These are phyloP conservation scores for Neonectria coccinea DNA, from an alignment of 2,329 filamentous ascomycete genomes.

Conservation along the genomic window DNA sequence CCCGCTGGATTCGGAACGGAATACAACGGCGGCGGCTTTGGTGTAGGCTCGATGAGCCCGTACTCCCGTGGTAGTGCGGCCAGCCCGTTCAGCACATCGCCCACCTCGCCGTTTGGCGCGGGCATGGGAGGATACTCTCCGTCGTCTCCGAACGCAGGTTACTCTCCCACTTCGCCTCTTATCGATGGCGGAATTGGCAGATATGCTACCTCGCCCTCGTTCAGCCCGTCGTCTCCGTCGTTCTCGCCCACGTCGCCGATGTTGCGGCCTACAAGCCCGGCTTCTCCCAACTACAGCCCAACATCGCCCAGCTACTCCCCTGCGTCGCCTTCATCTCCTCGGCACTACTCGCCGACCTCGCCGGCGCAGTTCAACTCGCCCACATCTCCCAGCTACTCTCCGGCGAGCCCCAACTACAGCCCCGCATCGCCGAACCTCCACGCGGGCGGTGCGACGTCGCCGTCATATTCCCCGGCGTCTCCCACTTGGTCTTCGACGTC, in stretches of 20 bases:
- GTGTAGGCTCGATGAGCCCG: conserved; percentile 69
- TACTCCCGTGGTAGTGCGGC: conserved; percentile 72
- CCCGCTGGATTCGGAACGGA: conserved; percentile 74
- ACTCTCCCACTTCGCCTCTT: conserved; percentile 82
- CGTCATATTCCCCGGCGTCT: conserved; percentile 76
- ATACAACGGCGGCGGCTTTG: conserved; percentile 65
- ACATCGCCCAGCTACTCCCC: conserved; percentile 75
- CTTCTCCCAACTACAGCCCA: conserved; percentile 72
- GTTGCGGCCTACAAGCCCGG: conserved; percentile 65
- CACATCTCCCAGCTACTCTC: conserved; percentile 79
- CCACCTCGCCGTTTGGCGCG: conserved; percentile 72
- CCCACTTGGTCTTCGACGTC: conserved; percentile 85
- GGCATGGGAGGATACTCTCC: conserved; percentile 76
- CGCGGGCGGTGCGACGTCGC: conserved; percentile 61
- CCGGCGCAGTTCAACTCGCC: conserved; percentile 79
- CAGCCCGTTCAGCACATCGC: conserved; percentile 81
- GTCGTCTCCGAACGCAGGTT: conserved; percentile 77
- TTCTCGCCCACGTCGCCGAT: conserved; percentile 73
- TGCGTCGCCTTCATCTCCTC: conserved; percentile 67
- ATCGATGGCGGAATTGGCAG: conserved; percentile 64
- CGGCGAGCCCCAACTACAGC: conserved; percentile 77
- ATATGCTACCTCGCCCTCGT: conserved; percentile 70
- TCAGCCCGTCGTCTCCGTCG: conserved; percentile 72
- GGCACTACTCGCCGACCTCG: conserved; percentile 76
- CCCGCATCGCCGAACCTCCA: conserved; percentile 72